Evolutionary conservation across 768 basidiomycete genomes (phyloP), one percentile per base, ranked within the genome.

Genomic region (Boletus subparvulus): DNA sequence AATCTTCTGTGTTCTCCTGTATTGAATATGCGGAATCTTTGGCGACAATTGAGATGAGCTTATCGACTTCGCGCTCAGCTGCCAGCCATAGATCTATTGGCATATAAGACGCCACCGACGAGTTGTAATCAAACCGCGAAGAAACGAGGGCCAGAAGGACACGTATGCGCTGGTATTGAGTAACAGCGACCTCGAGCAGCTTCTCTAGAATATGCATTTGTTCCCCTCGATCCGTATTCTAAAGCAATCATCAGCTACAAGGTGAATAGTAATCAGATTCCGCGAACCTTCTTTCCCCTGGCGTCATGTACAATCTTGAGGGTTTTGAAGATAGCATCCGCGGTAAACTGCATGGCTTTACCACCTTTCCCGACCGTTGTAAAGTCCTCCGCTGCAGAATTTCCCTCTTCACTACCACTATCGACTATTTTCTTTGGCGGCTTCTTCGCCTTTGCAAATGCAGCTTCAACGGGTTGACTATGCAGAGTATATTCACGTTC

Each of bases 171-270:
- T 96, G 93, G 72, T 99, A 99, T 0, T 91, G 77, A 6, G 94
- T 96, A 13, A 81, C 82, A 7, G 94, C 87, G 14, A 95, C 90
- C 65, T 88, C 87, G 12, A 96, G 79, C 13, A 98, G 80, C 64
- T 88, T 87, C 68, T 94, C 90, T 17, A 98, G 80, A 51, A 93
- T 92, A 57, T 88, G 86, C 63, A 97, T 92, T 80, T 97, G 95
- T 73, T 98, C 96, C 11, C 83, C 83, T 46, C 97, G 87, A 73
- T 99, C 95, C 37, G 97, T 98, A 76, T 97, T 97, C 95, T 98
- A 59, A 1, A 64, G 14, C 4, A 6, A 45, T 36, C 47, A 39
- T 42, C 47, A 52, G 50, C n/a, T 4, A 60, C 77, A 50, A 36
- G 4, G 14, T 6, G 16, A 50, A 19, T 2, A 5, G 21, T 26